Base-by-base conservation (phyloP, 1,284 basidiomycete species). In the Melampsora medusae region DNA sequence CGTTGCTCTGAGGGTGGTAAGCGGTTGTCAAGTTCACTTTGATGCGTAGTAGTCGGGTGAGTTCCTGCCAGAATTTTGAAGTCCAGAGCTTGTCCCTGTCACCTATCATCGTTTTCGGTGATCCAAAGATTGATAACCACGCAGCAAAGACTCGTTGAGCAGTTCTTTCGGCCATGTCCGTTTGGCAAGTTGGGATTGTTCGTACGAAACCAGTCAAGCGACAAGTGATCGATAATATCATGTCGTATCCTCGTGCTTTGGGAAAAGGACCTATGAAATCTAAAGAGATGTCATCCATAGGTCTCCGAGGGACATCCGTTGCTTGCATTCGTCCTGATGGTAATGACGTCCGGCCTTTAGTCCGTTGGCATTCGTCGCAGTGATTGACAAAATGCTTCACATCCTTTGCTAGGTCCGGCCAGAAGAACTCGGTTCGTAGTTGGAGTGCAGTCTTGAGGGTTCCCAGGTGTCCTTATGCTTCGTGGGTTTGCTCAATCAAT, bases 1-100 rank as follows among this genome's bases (percentile, higher is more conserved):
- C 79, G 38, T 82, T 80, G 2, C 79, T 80, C 60, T 81, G 61
- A 0, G 81, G 81, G 79, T 80, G 82, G 67, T 73, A 82, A 0
- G 80, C 68, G 0, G 79, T 78, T 0, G 79, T 80, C n/a, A 61
- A 31, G 60, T 61, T 28, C 6, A 61, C 28, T n/a, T 25, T 61
- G 14, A 61, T 61, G 5, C 10, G 16, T 25, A 61, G 12, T 28
- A 31, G 28, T 2, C 1, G 16, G 7, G 4, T 61, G 16, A 61
- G 22, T 16, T 28, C 60, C 25, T 61, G 28, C 60, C 60, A 25
- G 4, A 61, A 61, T 19, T 1, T 28, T 17, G 60, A 61, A 5
- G 60, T 61, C 60, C 60, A 61, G 6, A 35, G 16, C 10, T 61
- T 61, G 60, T 61, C 60, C 4, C 60, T 61, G 12, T 61, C 60